Evolutionary conservation across 192 early-diverging fungal species (phyloP).

Genomic region (Coemansia sp.): DNA sequence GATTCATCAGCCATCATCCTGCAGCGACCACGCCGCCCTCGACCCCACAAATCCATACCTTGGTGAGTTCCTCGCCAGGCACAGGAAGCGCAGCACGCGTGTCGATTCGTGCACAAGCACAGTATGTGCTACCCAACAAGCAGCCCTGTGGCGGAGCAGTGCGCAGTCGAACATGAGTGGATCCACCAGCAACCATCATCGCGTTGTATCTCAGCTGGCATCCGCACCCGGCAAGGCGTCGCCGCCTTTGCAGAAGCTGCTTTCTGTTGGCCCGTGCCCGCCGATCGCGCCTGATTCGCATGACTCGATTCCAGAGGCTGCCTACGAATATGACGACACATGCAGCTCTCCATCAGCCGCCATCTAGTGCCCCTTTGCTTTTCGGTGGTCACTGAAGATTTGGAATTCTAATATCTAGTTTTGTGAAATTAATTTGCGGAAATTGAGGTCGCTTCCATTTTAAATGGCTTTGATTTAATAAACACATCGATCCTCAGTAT

Average conservation of each 20-base stretch:
- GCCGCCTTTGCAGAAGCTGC: slow-evolving; percentile 9
- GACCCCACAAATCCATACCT: slow-evolving; percentile 50
- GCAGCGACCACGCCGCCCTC: slow-evolving; percentile 8
- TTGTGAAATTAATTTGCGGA: too few species aligned
- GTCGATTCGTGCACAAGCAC: slow-evolving; percentile 13
- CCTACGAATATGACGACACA: slow-evolving; percentile 8
- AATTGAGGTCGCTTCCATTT: too few species aligned
- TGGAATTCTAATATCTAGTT: not conserved
- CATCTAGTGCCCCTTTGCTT: not conserved
- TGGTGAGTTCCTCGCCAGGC: slow-evolving; percentile 36
- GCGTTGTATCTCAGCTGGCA: slow-evolving; percentile 25
- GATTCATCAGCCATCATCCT: slow-evolving; percentile 18
- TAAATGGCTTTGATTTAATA: too few species aligned
- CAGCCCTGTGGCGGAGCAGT: slow-evolving; percentile 21
- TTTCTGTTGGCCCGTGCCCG: slow-evolving; percentile 19
- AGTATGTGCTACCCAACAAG: slow-evolving; percentile 16
- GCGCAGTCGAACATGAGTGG: slow-evolving; percentile 8
- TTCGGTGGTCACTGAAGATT: not conserved
- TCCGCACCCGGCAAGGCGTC: slow-evolving; percentile 8
- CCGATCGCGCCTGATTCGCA: slow-evolving; percentile 14
- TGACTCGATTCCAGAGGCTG: slow-evolving; percentile 20
- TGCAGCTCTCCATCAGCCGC: not conserved
- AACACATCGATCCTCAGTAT: too few species aligned
- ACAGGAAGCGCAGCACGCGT: slow-evolving; percentile 22
- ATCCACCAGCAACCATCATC: not conserved